Conservation (phyloP, 2,329 filamentous ascomycete species). For the Colletotrichum euphorbiae region DNA sequence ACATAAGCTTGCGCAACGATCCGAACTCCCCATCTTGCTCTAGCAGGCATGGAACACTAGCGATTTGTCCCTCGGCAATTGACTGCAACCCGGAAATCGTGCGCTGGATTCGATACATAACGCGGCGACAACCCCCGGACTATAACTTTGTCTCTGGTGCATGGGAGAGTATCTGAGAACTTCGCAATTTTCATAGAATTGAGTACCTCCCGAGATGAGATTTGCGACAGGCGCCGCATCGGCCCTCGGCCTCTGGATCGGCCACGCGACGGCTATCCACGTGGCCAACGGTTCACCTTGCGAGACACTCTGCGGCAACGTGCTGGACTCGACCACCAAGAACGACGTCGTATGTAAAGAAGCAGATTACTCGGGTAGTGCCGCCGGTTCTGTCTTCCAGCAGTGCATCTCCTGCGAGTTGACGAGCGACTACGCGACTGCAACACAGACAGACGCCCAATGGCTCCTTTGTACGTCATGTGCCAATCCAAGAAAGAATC, state of each 20-base stretch:
- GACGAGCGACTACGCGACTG: constrained; percentile 58
- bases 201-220: constrained; percentile 27
- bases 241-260: constrained; percentile 41
- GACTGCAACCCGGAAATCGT: constrained; percentile 10
- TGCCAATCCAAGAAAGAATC: not conserved
- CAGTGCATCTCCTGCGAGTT: constrained; percentile 65
- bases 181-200: not conserved
- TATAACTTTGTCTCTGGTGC: no score
- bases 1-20: not conserved
- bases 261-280: constrained; percentile 50
- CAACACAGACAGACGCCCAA: constrained; percentile 63
- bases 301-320: constrained; percentile 64
- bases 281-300: constrained; percentile 63
- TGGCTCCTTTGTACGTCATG: constrained; percentile 64
- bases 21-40: not conserved
- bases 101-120: not conserved
- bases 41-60: constrained; percentile 32
- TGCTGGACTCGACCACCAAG: constrained; percentile 56
- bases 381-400: constrained; percentile 61
- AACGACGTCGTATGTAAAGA: constrained; percentile 63
- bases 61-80: constrained; percentile 8
- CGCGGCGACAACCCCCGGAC: not conserved
- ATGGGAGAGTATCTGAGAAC: not conserved
- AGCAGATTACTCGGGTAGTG: constrained; percentile 49
- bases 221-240: constrained; percentile 31